Percentiles rank a stretch among this genome's conserved stretches.
Conservation (phyloP, 371 early-diverging fungal genomes). For the Apophysomyces trapeziformis region DNA sequence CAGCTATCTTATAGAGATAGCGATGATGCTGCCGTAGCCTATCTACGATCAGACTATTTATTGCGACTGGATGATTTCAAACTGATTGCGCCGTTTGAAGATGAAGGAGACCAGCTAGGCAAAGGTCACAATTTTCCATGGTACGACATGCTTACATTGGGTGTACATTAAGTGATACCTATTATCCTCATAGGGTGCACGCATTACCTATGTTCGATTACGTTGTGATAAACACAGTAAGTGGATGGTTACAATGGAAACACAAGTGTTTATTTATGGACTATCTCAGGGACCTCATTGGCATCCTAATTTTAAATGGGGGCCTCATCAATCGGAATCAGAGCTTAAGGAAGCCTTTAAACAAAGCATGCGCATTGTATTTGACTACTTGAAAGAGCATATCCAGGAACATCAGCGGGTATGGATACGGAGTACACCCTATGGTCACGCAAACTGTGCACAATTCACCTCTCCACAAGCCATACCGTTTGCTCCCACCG, state of each 20-base stretch:
- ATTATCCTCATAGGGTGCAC: conserved; percentile 36
- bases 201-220: conserved; percentile 43
- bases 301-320: conserved; percentile 45
- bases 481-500: conserved; percentile 36
- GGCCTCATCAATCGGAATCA: conserved; percentile 33
- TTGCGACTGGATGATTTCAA: conserved; percentile 49
- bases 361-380: conserved; percentile 32
- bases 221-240: conserved; percentile 50
- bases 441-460: conserved; percentile 51
- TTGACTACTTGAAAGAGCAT: conserved; percentile 32
- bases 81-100: conserved; percentile 40
- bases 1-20: conserved; percentile 17
- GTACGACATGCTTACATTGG: conserved; percentile 18
- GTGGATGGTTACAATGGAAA: neutral
- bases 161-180: neutral
- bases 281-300: conserved; percentile 47
- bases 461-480: conserved; percentile 35
- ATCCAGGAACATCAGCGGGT: conserved; percentile 40
- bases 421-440: conserved; percentile 51
- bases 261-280: neutral
- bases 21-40: conserved; percentile 39
- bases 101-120: conserved; percentile 41
- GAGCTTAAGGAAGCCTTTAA: conserved; percentile 44
- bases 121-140: conserved; percentile 50
- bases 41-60: conserved; percentile 49